phyloP scores from a whole-genome alignment of 1,284 basidiomycete genomes.

The Ganoderma lucidum region DNA sequence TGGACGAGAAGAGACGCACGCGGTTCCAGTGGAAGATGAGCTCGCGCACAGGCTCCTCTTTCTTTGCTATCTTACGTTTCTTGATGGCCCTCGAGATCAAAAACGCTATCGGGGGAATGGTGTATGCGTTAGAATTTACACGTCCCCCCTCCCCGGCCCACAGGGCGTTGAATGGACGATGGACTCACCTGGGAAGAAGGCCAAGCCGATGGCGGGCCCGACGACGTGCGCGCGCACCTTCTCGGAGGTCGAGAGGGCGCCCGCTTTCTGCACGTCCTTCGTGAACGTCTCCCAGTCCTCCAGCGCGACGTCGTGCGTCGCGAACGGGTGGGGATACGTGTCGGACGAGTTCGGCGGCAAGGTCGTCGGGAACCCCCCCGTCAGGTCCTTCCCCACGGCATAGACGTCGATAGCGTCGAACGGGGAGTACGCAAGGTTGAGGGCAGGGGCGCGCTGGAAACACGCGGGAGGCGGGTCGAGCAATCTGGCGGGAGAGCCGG shows the following conservation, averaged over 20 bases:
- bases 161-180: not conserved
- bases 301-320: conserved; percentile 33
- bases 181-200: conserved; percentile 16
- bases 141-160: not conserved
- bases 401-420: conserved; percentile 26
- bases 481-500: conserved; percentile 12
- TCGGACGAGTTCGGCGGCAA: conserved; percentile 22
- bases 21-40: conserved; percentile 30
- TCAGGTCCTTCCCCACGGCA: conserved; percentile 23
- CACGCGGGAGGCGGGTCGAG: conserved; percentile 29
- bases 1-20: conserved; percentile 12
- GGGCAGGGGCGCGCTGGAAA: conserved; percentile 19
- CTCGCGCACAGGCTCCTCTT: conserved; percentile 24
- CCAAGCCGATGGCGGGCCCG: not conserved
- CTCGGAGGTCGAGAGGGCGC: conserved; percentile 19
- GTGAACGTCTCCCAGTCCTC: conserved; percentile 34
- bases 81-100: conserved; percentile 3
- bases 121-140: not conserved
- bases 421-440: conserved; percentile 12
- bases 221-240: conserved; percentile 17
- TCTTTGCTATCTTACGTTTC: conserved; percentile 5
- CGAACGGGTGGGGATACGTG: conserved; percentile 33
- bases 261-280: conserved; percentile 23
- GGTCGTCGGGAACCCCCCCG: conserved; percentile 27
- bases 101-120: too few species aligned